Conservation (phyloP, 305 asterid species). For the Fraxinus albicans region DNA sequence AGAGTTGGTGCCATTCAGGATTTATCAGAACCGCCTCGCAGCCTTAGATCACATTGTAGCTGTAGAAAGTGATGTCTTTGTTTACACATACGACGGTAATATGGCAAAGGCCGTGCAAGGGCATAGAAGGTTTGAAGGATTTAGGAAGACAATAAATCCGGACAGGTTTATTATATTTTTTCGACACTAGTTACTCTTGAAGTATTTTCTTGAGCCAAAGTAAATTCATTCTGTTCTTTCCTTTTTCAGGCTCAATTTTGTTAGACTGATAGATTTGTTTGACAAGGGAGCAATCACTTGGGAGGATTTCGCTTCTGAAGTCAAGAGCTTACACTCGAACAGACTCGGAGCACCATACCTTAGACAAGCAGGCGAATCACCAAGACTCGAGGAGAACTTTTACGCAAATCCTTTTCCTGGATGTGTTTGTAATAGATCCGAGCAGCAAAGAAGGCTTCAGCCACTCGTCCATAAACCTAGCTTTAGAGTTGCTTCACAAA, state of each 20-base stretch:
- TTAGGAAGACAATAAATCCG: slow-evolving; percentile 72
- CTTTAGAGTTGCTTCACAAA: slow-evolving; percentile 11
- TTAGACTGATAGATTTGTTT: slow-evolving; percentile 53
- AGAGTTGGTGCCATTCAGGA: slow-evolving; percentile 53
- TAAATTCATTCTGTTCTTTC: neutral
- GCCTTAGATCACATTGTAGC: slow-evolving; percentile 80
- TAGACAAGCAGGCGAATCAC: slow-evolving; percentile 43
- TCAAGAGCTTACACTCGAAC: slow-evolving; percentile 49
- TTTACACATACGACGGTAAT: slow-evolving; percentile 84
- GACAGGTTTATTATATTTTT: slow-evolving; percentile 50
- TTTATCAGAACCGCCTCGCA: slow-evolving; percentile 83
- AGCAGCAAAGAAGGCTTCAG: slow-evolving; percentile 12
- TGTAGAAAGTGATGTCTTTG: slow-evolving; percentile 75
- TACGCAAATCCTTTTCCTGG: slow-evolving; percentile 87
- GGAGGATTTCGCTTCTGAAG: slow-evolving; percentile 47
- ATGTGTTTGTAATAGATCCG: slow-evolving; percentile 56
- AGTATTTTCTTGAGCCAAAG: neutral
- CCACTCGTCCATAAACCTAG: slow-evolving; percentile 17
- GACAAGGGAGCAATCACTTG: slow-evolving; percentile 49
- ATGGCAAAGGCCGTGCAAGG: slow-evolving; percentile 99
- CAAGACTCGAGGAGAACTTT: slow-evolving; percentile 66
- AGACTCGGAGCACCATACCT: slow-evolving; percentile 66
- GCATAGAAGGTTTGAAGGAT: slow-evolving; percentile 76
- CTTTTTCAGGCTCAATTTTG: slow-evolving; percentile 55
- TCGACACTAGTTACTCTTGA: neutral